Evolutionary conservation across 176 grass and related monocot genomes (phyloP), one percentile per base, ranked within the genome.

Genomic region (Areca catechu): DNA sequence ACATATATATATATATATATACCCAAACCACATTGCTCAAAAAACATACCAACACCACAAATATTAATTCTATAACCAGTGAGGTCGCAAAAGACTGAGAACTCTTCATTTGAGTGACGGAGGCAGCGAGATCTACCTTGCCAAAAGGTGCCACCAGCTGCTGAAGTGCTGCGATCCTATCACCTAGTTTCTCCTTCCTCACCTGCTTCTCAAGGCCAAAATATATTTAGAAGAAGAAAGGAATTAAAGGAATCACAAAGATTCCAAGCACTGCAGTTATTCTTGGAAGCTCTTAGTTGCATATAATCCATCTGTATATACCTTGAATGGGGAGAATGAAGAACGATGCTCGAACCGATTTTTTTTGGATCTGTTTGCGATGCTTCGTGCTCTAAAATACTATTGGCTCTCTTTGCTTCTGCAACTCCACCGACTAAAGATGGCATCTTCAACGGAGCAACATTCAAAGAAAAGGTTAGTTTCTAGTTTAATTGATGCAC

Each of bases 151-250:
- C 85, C 20, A 97, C 93, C 16, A 97, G 71, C 54, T 97, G 87
- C 71, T 91, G 93, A 77, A 97, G 83, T 47, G 93, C 93, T 54
- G 93, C 87, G 64, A 97, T 92, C 52, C 93, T 86, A 77, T 97
- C 93, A 16, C 92, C 93, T 27, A 97, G 57, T 75, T 92, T 97
- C 83, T 97, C 93, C 66, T 97, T 98, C 66, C 87, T 91, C 57
- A 78, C 93, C 93, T 98, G 71, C 65, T 50, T 69, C 37, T 58
- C 19, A 16, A 43, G 7, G 9, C 9, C 34, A 43, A 50, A 23
- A 51, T 6, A 28, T 71, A 43, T 47, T 48, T 43, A 14, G 34
- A 43, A 69, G 19, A 15, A 50, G 1, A 4, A 50, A 57, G 1
- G 57, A 69, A n/a, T n/a, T n/a, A n/a, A 34, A 47, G 22, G 14